Conservation (phyloP, 129 eudicot species). For the Silybum marianum region DNA sequence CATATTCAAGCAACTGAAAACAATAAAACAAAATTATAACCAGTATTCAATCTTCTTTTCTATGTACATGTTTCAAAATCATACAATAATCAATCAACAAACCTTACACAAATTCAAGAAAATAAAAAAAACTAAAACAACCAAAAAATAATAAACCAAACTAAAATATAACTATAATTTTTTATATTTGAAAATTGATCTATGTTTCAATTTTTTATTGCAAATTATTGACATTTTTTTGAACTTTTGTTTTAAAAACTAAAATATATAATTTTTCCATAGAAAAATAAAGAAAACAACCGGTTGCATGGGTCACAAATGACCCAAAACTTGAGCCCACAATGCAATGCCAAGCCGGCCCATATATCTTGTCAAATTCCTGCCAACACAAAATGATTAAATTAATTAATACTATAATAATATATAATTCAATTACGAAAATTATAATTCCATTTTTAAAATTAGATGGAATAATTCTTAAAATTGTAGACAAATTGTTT, state of each 20-base stretch:
- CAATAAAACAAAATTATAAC: background rate
- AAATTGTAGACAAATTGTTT: background rate
- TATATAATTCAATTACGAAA: background rate
- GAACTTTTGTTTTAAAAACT: slow-evolving; percentile 72
- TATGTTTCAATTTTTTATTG: background rate
- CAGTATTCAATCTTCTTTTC: background rate
- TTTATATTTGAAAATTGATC: background rate
- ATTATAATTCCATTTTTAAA: background rate
- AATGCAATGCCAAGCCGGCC: slow-evolving; percentile 95
- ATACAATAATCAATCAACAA: slow-evolving; percentile 7
- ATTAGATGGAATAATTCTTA: background rate
- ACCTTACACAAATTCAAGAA: background rate
- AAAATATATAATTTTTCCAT: slow-evolving; percentile 73
- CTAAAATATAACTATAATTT: background rate
- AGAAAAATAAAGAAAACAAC: slow-evolving; percentile 73
- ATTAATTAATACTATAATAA: background rate
- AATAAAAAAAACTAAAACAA: background rate
- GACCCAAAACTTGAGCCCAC: slow-evolving; percentile 96
- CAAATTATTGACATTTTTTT: slow-evolving; percentile 27
- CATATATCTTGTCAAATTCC: slow-evolving; percentile 89
- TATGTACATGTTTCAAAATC: background rate
- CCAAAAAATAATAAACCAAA: background rate
- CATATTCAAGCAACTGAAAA: background rate
- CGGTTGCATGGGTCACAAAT: slow-evolving; percentile 81
- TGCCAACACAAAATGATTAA: slow-evolving; percentile 28